Conservation (phyloP, 495 filamentous ascomycete species). For the Neurospora sp. region DNA sequence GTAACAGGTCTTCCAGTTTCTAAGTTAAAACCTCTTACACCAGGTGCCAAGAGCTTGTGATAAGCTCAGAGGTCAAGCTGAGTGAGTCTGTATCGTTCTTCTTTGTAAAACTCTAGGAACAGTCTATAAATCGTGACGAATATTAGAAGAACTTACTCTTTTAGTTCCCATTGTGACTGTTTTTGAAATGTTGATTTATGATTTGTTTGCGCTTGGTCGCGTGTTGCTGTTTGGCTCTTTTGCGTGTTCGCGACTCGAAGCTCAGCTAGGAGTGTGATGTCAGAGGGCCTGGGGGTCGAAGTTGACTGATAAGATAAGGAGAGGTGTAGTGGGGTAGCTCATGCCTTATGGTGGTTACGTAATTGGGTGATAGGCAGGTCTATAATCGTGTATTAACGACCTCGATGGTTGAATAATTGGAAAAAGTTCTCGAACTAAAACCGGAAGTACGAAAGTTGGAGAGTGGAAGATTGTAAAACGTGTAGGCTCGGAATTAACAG, state of each 20-base stretch:
- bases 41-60: neutral
- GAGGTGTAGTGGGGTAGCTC: neutral
- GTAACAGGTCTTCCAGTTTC: neutral
- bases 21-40: too few species aligned
- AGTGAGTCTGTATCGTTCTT: neutral
- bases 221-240: neutral
- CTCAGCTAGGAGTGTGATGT: neutral
- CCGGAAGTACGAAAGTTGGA: neutral
- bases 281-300: neutral
- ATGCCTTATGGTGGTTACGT: neutral
- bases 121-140: neutral
- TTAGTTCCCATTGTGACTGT: neutral
- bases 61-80: neutral
- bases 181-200: neutral
- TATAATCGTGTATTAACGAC: neutral
- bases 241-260: neutral
- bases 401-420: neutral
- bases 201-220: neutral
- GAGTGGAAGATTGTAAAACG: too few species aligned
- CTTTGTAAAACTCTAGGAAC: too few species aligned
- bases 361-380: neutral
- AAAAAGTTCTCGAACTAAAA: too few species aligned
- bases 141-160: neutral
- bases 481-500: too few species aligned
- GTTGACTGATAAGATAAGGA: neutral